Conservation (phyloP, 2,329 filamentous ascomycete genomes). For the Trichocomaceae sp. region DNA sequence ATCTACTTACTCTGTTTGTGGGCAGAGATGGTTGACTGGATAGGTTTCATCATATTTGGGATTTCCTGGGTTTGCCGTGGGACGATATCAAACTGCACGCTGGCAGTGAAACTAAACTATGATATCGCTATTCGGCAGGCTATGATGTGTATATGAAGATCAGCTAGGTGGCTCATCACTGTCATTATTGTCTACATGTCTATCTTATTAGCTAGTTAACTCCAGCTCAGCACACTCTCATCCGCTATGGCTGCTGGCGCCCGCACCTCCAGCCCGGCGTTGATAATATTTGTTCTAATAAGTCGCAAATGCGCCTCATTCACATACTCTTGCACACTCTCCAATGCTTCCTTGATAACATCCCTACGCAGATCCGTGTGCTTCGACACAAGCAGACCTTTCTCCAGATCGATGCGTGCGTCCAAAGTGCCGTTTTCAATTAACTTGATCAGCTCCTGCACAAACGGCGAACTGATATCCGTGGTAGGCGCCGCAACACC, state of each 20-base stretch:
- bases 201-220: background rate
- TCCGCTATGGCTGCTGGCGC: background rate
- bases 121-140: too few relatives aligned
- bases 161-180: too few relatives aligned
- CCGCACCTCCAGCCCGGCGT: slow-evolving; percentile 67
- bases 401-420: slow-evolving; percentile 77
- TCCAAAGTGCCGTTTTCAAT: slow-evolving; percentile 66
- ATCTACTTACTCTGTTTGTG: background rate
- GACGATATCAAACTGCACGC: slow-evolving; percentile 22
- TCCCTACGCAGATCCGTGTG: slow-evolving; percentile 59
- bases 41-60: slow-evolving; percentile 53
- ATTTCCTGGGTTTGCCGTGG: slow-evolving; percentile 52
- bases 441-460: slow-evolving; percentile 65
- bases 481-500: slow-evolving; percentile 51
- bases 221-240: background rate
- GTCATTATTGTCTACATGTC: too few relatives aligned
- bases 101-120: background rate
- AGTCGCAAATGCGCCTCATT: slow-evolving; percentile 69
- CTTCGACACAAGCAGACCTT: slow-evolving; percentile 69
- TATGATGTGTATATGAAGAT: background rate
- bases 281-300: slow-evolving; percentile 66
- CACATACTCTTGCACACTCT: slow-evolving; percentile 64
- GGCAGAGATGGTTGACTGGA: background rate
- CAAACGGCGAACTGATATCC: slow-evolving; percentile 45
- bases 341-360: slow-evolving; percentile 64